These are phyloP conservation scores for Hortiboletus campestris DNA, from an alignment of 768 basidiomycete species.

Conservation along the genomic window DNA sequence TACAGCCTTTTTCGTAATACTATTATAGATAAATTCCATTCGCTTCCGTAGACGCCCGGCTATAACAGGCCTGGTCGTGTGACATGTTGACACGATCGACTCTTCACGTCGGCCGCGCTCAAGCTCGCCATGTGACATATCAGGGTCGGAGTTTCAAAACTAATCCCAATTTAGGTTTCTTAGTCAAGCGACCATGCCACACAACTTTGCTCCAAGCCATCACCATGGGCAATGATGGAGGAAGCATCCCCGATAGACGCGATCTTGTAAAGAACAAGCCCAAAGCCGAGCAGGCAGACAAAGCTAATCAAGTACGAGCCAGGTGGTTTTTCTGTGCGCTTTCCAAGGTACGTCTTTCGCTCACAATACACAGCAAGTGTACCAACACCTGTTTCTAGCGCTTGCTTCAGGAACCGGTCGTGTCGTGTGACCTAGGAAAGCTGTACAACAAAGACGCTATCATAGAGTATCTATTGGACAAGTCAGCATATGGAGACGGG, in stretches of 20 bases:
- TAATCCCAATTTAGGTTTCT: background rate
- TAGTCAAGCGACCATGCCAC: background rate
- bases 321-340: conserved; percentile 93
- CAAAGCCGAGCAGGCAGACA: conserved; percentile 89
- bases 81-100: background rate
- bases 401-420: conserved; percentile 84
- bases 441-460: conserved; percentile 96
- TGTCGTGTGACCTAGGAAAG: conserved; percentile 89
- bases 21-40: background rate
- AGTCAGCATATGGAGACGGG: conserved; percentile 83
- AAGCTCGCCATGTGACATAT: no score
- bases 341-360: conserved; percentile 67
- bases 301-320: conserved; percentile 83
- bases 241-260: conserved; percentile 81
- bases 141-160: conserved; percentile 7
- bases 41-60: no score
- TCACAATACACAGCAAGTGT: background rate
- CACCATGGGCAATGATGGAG: conserved; percentile 85
- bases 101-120: background rate
- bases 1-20: background rate
- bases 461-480: conserved; percentile 86
- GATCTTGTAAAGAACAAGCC: conserved; percentile 73
- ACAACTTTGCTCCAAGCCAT: background rate
- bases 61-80: background rate
- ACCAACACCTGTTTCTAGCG: conserved; percentile 44